These are phyloP conservation scores for Discostella pseudostelligera DNA, from an alignment of 108 stramenopile genomes.

Conservation along the genomic window DNA sequence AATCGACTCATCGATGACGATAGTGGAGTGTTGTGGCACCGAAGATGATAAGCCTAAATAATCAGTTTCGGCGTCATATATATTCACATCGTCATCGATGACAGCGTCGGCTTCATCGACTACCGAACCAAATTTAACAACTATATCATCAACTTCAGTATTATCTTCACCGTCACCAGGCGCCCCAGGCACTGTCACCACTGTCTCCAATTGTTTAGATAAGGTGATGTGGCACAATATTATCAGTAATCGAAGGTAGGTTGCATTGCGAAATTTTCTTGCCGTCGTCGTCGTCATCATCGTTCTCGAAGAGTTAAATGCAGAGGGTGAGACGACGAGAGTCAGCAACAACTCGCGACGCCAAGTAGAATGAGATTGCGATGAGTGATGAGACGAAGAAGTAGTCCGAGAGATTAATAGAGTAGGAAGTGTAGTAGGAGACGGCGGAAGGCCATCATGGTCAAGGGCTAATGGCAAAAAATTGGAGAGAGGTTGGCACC, in stretches of 20 bases:
- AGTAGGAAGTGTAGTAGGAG: no score
- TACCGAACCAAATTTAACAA: background rate
- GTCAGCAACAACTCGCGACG: no score
- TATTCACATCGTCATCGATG: background rate
- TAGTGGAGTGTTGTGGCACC: background rate
- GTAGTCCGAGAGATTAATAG: no score
- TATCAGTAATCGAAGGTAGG: background rate
- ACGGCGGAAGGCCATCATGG: no score
- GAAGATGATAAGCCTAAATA: background rate
- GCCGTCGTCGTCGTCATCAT: no score
- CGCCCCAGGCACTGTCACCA: background rate
- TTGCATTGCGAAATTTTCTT: background rate
- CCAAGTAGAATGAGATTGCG: no score
- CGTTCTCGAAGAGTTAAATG: no score
- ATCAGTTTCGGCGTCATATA: background rate
- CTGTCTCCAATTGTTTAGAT: background rate
- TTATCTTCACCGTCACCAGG: background rate
- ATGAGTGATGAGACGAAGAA: no score
- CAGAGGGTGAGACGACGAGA: no score
- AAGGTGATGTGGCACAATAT: background rate
- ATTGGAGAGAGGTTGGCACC: no score
- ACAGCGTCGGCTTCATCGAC: background rate
- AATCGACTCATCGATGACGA: background rate
- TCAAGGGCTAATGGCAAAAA: no score
- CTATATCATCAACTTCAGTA: background rate